A percentile compares a stretch with the other conserved stretches of the same genome.
These are phyloP conservation scores for Aspergillus jensenii DNA, from an alignment of 2,329 filamentous ascomycete species.

Conservation along the genomic window DNA sequence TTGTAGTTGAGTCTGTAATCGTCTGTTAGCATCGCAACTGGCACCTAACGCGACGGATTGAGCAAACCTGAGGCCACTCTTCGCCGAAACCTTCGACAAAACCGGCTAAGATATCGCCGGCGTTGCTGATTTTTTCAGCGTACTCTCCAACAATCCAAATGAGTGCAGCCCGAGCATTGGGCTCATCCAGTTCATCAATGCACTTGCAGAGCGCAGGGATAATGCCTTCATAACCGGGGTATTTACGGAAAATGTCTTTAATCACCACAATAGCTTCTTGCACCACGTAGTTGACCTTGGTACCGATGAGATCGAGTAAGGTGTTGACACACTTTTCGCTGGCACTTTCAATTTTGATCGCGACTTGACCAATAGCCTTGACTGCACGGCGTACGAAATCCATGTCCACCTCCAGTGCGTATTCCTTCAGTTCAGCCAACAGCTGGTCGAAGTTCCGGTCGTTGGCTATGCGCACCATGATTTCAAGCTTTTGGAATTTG, in stretches of 20 bases:
- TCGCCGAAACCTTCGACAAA: slow-evolving; percentile 96
- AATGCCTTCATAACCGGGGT: slow-evolving; percentile 95
- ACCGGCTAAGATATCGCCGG: slow-evolving; percentile 85
- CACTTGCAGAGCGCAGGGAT: slow-evolving; percentile 95
- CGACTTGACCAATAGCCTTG: slow-evolving; percentile 94
- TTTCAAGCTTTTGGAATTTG: slow-evolving; percentile 96
- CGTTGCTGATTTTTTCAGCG: slow-evolving; percentile 98
- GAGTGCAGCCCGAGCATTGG: slow-evolving; percentile 81
- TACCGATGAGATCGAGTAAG: slow-evolving; percentile 88
- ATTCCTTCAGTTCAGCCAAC: slow-evolving; percentile 91
- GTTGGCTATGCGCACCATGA: slow-evolving; percentile 99
- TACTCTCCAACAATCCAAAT: slow-evolving; percentile 99
- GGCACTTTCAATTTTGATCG: slow-evolving; percentile 95
- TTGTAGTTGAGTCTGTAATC: slow-evolving; percentile 84
- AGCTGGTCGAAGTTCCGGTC: slow-evolving; percentile 95
- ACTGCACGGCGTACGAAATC: slow-evolving; percentile 94
- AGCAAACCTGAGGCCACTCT: slow-evolving; percentile 83
- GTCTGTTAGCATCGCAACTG: slow-evolving; percentile 9
- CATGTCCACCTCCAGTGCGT: slow-evolving; percentile 98
- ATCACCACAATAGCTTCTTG: slow-evolving; percentile 99
- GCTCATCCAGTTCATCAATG: slow-evolving; percentile 95
- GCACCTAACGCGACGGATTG: neutral
- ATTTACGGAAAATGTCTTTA: slow-evolving; percentile 97
- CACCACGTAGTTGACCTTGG: slow-evolving; percentile 98
- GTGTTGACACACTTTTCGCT: slow-evolving; percentile 96